Conservation (phyloP, 2,329 filamentous ascomycete species). For the Beauveria sp. region DNA sequence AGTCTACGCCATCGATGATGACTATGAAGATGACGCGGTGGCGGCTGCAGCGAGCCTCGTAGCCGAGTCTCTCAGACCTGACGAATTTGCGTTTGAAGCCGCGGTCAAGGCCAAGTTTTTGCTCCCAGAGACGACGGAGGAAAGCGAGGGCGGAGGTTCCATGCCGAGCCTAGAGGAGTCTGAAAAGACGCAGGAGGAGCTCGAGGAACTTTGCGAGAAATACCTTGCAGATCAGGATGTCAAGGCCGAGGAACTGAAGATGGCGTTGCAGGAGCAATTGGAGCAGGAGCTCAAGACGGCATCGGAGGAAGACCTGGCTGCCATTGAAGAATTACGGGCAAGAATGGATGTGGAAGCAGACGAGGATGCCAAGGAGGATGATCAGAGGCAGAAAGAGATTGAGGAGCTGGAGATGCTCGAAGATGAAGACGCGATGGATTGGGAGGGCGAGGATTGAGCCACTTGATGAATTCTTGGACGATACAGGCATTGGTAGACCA, state of each 20-base stretch:
- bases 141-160: background rate
- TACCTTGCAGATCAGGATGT: background rate
- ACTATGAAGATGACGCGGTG: background rate
- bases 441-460: background rate
- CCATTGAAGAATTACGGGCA: background rate
- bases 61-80: background rate
- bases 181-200: background rate
- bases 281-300: background rate
- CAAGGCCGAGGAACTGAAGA: background rate
- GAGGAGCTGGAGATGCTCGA: background rate
- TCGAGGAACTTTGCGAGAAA: background rate
- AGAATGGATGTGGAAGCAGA: background rate
- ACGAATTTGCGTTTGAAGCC: background rate
- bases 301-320: background rate
- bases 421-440: background rate
- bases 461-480: background rate
- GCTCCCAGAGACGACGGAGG: background rate
- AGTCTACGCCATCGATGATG: background rate
- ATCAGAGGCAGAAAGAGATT: background rate
- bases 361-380: conserved; percentile 1
- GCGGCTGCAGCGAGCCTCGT: background rate
- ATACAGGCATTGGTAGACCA: background rate
- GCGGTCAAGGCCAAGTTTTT: background rate
- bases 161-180: background rate
- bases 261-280: background rate